These are phyloP conservation scores for Schwanniomyces polymorphus DNA, from an alignment of 805 yeast genomes.

Conservation along the genomic window DNA sequence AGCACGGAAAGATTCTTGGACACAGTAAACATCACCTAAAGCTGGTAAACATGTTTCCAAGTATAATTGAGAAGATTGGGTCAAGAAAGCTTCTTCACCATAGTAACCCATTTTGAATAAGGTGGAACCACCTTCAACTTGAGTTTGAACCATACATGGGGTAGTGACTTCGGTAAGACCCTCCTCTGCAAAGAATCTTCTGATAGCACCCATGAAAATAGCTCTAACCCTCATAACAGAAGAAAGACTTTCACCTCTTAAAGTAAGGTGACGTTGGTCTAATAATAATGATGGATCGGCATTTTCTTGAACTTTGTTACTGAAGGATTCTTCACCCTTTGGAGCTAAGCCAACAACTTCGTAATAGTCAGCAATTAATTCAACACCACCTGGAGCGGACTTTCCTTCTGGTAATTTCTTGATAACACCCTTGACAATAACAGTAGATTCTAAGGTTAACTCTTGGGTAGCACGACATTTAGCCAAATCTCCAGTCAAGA, in stretches of 20 bases:
- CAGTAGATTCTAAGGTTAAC: conserved; percentile 85
- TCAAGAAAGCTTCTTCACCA: conserved; percentile 94
- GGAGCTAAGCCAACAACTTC: conserved; percentile 93
- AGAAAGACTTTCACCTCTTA: conserved; percentile 93
- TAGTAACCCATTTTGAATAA: conserved; percentile 90
- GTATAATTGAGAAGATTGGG: conserved; percentile 96
- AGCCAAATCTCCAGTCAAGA: conserved; percentile 88
- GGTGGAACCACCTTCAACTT: conserved; percentile 99
- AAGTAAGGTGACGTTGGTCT: conserved; percentile 93
- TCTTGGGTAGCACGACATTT: conserved; percentile 82
- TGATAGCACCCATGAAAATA: conserved; percentile 64
- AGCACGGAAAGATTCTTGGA: conserved; percentile 98
- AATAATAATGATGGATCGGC: conserved; percentile 91
- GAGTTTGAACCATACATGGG: conserved; percentile 99
- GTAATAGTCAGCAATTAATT: conserved; percentile 86
- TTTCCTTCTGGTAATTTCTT: conserved; percentile 92
- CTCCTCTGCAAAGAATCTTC: conserved; percentile 77
- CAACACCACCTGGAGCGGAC: conserved; percentile 97
- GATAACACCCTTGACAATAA: conserved; percentile 77
- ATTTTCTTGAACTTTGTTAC: conserved; percentile 90
- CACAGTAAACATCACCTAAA: conserved; percentile 94
- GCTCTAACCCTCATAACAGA: conserved; percentile 96
- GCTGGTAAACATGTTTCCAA: conserved; percentile 96
- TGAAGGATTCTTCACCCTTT: conserved; percentile 90
- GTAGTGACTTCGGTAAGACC: conserved; percentile 90